Evolutionary conservation across 139 green algal species (phyloP).

Genomic region (Nannochloris sp.): DNA sequence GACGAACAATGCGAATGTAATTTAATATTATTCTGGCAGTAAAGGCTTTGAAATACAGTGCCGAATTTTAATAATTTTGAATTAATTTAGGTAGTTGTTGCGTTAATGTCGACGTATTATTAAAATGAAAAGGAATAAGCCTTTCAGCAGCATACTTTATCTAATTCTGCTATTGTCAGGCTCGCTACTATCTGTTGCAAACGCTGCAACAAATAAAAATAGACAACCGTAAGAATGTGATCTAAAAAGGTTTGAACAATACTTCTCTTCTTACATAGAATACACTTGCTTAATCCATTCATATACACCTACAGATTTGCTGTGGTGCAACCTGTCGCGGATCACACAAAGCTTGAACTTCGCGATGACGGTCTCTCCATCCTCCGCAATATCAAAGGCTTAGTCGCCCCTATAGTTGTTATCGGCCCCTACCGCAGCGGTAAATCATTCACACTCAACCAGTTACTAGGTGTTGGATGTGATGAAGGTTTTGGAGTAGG

Average conservation of each 20-base stretch:
- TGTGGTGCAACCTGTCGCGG: constrained; percentile 61
- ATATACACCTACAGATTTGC: constrained; percentile 32
- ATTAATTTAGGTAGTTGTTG: too few relatives aligned
- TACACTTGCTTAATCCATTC: not conserved
- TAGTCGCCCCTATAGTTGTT: constrained; percentile 66
- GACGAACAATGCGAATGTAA: too few relatives aligned
- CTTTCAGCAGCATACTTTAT: too few relatives aligned
- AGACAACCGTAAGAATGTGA: not conserved
- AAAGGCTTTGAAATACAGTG: too few relatives aligned
- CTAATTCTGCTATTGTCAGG: too few relatives aligned
- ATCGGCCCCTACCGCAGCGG: constrained; percentile 87
- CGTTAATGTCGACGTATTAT: too few relatives aligned
- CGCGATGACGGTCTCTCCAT: constrained; percentile 54
- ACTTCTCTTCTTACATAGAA: not conserved
- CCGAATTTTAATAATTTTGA: too few relatives aligned
- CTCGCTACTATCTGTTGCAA: too few relatives aligned
- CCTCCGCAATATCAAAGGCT: constrained; percentile 44
- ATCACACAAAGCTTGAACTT: constrained; percentile 59
- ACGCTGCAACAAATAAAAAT: too few relatives aligned
- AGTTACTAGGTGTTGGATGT: constrained; percentile 78
- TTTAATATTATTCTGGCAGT: too few relatives aligned
- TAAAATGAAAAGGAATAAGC: too few relatives aligned
- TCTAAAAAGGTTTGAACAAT: not conserved
- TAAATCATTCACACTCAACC: constrained; percentile 90
- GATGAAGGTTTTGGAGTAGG: constrained; percentile 87